phyloP scores from a whole-genome alignment of 140 eudicot genomes.

The Senecio squalidus region DNA sequence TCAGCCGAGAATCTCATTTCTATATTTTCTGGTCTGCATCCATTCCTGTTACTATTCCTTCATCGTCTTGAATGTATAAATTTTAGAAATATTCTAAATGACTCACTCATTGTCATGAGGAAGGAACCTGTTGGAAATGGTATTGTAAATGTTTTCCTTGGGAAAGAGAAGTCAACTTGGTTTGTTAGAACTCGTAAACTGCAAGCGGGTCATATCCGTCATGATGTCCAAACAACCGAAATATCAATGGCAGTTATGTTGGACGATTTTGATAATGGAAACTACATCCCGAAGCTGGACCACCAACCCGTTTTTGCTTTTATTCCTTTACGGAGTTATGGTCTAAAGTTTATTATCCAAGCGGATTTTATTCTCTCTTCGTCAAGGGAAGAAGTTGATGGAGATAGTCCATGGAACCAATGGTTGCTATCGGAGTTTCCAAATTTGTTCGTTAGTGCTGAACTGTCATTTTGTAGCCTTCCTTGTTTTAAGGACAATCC shows the following conservation, averaged over 20 bases:
- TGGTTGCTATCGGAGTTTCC: too few relatives aligned
- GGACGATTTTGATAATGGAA: neutral
- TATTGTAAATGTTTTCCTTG: neutral
- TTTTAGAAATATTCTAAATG: neutral
- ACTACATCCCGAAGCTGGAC: neutral
- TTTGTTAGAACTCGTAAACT: neutral
- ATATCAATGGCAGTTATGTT: neutral
- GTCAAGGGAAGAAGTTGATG: too few relatives aligned
- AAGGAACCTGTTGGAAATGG: too few relatives aligned
- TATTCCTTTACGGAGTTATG: too few relatives aligned
- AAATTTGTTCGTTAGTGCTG: neutral
- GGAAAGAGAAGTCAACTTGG: neutral
- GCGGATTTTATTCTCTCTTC: neutral
- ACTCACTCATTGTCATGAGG: neutral
- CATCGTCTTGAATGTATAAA: too few relatives aligned
- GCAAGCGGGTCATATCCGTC: neutral
- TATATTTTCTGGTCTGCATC: neutral
- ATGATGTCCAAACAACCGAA: slow-evolving; percentile 1
- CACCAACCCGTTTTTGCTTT: neutral
- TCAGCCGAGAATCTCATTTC: neutral
- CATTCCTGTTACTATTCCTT: neutral
- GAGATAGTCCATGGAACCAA: too few relatives aligned
- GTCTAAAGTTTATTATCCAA: neutral
- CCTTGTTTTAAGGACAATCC: neutral
- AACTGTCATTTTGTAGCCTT: too few relatives aligned